Evolutionary conservation across 176 grass and related monocot species (phyloP).

Genomic region (Eremochloa ophiuroides): DNA sequence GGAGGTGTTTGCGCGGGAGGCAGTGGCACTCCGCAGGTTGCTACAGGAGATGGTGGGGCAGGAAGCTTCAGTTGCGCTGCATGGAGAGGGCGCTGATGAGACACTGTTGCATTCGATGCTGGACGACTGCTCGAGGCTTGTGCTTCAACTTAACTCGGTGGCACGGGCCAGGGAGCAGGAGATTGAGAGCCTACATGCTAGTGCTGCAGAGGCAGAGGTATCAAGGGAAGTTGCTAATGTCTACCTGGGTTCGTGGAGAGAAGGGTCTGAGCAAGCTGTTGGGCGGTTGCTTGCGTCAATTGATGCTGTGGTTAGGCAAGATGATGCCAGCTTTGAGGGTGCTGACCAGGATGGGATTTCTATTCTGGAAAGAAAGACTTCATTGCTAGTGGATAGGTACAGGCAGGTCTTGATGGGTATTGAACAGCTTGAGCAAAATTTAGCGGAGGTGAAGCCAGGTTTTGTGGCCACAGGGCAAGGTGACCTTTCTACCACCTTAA

Average conservation of each 20-base stretch:
- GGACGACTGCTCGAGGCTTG: constrained; percentile 73
- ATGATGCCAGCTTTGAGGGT: constrained; percentile 32
- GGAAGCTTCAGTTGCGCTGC: constrained; percentile 20
- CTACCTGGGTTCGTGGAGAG: constrained; percentile 55
- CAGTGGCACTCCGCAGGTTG: constrained; percentile 48
- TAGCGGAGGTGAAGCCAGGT: constrained; percentile 58
- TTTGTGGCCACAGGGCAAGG: constrained; percentile 27
- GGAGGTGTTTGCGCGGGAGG: constrained; percentile 61
- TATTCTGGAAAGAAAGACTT: constrained; percentile 64
- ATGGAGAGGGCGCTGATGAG: constrained; percentile 37
- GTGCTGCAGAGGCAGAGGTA: constrained; percentile 40
- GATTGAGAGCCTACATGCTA: constrained; percentile 53
- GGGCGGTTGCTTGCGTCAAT: constrained; percentile 54
- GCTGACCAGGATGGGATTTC: constrained; percentile 33
- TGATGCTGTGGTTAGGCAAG: constrained; percentile 46
- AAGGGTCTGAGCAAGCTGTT: constrained; percentile 47
- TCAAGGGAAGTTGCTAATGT: constrained; percentile 56
- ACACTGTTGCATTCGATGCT: constrained; percentile 60
- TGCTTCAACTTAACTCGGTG: constrained; percentile 53
- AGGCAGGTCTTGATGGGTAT: constrained; percentile 51
- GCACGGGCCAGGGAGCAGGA: constrained; percentile 54
- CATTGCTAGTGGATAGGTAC: constrained; percentile 51
- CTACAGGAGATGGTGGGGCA: constrained; percentile 47
- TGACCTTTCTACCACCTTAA: constrained; percentile 41
- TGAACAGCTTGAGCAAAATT: constrained; percentile 59